Conservation (phyloP, 768 basidiomycete genomes). For the Mycena rebaudengoi region DNA sequence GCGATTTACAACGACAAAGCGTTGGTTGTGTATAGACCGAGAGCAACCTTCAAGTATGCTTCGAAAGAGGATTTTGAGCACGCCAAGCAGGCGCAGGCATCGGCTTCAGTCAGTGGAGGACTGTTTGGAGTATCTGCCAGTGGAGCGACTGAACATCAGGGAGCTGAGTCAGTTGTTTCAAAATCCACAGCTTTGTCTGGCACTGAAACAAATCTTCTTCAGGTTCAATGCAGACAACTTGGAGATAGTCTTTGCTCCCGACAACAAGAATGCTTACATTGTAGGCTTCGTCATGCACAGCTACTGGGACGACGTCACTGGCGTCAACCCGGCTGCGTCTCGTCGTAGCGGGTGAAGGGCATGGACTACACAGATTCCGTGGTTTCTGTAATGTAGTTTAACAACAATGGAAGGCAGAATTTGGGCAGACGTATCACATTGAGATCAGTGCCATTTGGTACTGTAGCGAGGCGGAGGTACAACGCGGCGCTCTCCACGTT, state of each 20-base stretch:
- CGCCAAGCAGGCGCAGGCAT: not conserved
- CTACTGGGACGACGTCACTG: not conserved
- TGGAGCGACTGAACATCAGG: not conserved
- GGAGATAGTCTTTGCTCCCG: not conserved
- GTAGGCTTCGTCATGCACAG: constrained; percentile 3
- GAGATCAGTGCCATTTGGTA: too few species aligned
- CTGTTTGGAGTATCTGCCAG: not conserved
- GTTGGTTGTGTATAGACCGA: not conserved
- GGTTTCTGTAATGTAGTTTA: too few species aligned
- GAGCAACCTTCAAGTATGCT: not conserved
- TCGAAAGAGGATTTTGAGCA: not conserved
- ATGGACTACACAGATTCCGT: too few species aligned
- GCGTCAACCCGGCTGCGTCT: not conserved
- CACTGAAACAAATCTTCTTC: not conserved
- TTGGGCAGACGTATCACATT: too few species aligned
- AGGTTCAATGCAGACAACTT: not conserved
- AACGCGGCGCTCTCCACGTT: too few species aligned
- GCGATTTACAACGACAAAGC: not conserved
- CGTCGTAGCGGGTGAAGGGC: not conserved
- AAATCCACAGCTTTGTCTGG: not conserved
- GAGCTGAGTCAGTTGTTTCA: not conserved
- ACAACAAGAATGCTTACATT: not conserved
- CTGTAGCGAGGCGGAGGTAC: too few species aligned
- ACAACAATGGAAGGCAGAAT: too few species aligned
- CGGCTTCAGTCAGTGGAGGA: not conserved